Evolutionary conservation across 2,329 filamentous ascomycete species (phyloP).

Genomic region (Fusarium chlamydosporum): DNA sequence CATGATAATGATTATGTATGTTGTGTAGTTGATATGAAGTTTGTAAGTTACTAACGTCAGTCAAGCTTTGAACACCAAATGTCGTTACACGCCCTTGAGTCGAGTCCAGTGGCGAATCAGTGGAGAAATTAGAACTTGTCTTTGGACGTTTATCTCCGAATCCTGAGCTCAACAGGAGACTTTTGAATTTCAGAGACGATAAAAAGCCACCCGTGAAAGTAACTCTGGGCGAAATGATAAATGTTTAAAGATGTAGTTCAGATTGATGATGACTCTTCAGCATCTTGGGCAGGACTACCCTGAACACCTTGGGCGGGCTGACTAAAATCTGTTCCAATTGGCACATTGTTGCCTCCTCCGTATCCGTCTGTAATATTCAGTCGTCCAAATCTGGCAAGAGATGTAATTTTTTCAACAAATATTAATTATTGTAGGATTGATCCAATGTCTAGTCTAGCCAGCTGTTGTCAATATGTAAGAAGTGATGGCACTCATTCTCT

Average conservation of each 20-base stretch:
- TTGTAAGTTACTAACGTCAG: not conserved
- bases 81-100: constrained; percentile 21
- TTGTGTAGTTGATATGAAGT: not conserved
- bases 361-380: not conserved
- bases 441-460: constrained; percentile 51
- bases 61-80: not conserved
- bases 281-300: constrained; percentile 1
- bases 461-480: constrained; percentile 67
- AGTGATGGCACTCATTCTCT: constrained; percentile 84
- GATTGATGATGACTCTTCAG: constrained; percentile 8
- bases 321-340: constrained; percentile 27
- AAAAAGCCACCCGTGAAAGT: not conserved
- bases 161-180: not conserved
- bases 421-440: constrained; percentile 11
- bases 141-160: not conserved
- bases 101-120: constrained; percentile 33
- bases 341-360: not conserved
- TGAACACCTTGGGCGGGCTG: constrained; percentile 17
- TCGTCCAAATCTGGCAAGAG: not conserved
- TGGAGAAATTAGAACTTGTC: constrained; percentile 21
- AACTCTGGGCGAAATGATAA: not conserved
- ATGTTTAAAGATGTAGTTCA: not conserved
- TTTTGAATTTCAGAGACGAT: not conserved
- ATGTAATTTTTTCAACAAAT: constrained; percentile 4
- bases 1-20: constrained; percentile 12